These are phyloP conservation scores for Pseudevernia furfuracea DNA, from an alignment of 495 filamentous ascomycete genomes.

Conservation along the genomic window DNA sequence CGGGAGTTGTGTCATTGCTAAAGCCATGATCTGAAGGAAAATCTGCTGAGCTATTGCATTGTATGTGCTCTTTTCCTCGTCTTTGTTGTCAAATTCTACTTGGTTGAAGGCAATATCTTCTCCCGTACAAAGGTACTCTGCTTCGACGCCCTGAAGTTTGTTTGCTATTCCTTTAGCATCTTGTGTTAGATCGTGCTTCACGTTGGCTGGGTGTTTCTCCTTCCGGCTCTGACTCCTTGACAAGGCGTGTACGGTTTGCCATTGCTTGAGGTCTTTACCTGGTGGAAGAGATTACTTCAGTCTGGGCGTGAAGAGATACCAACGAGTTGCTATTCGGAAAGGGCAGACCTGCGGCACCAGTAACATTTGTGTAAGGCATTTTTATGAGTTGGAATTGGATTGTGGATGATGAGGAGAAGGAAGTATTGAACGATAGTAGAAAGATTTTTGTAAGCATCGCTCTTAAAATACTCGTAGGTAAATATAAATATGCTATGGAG, in stretches of 20 bases:
- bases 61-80: neutral
- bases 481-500: neutral
- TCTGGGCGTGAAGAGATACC: neutral
- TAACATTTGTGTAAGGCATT: constrained; percentile 37
- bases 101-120: neutral
- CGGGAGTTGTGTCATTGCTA: neutral
- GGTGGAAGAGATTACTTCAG: neutral
- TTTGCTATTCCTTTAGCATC: constrained; percentile 38
- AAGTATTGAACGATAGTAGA: neutral
- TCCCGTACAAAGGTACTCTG: constrained; percentile 33
- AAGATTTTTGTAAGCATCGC: no score
- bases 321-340: neutral
- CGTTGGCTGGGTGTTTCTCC: constrained; percentile 33
- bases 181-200: constrained; percentile 43
- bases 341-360: constrained; percentile 36
- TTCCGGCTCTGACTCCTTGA: constrained; percentile 40
- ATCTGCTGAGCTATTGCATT: neutral
- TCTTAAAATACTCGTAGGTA: no score
- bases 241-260: constrained; percentile 38
- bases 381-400: neutral
- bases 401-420: neutral
- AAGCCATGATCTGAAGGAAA: neutral
- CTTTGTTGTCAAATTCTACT: neutral
- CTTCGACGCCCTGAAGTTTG: constrained; percentile 34
- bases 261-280: constrained; percentile 36